Conservation (phyloP, 257 asterid species). For the Orobanche coerulescens region DNA sequence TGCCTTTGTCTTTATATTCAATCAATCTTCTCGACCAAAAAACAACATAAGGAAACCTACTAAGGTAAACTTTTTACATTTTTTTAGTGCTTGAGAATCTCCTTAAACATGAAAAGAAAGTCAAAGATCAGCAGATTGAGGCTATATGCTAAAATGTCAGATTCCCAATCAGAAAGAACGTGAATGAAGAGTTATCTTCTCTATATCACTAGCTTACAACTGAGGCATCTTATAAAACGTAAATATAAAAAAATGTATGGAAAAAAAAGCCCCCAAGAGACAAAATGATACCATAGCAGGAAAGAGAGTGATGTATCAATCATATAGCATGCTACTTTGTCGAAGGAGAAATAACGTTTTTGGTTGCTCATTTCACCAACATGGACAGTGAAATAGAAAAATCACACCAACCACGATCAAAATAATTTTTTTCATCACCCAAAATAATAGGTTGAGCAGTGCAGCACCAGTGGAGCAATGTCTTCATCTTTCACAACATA, state of each 20-base stretch:
- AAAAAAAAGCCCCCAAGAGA: neutral
- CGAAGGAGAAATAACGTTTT: neutral
- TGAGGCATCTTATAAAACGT: neutral
- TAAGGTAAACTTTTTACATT: neutral
- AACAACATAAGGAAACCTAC: neutral
- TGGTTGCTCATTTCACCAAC: neutral
- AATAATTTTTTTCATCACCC: neutral
- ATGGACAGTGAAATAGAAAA: neutral
- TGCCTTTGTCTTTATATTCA: too few relatives aligned
- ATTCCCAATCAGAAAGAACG: too few relatives aligned
- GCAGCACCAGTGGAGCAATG: neutral
- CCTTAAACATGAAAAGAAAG: too few relatives aligned
- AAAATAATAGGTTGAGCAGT: neutral
- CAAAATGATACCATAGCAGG: neutral
- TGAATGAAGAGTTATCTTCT: too few relatives aligned
- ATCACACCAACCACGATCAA: neutral
- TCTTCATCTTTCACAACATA: neutral
- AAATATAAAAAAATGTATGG: neutral
- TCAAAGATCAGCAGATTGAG: too few relatives aligned
- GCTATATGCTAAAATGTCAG: neutral
- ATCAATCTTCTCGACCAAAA: neutral
- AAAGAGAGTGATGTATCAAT: neutral
- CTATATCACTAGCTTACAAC: neutral
- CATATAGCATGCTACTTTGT: neutral
- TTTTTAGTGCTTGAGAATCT: too few relatives aligned